Evolutionary conservation across 257 asterid genomes (phyloP).

Genomic region (Leptodermis oblonga): DNA sequence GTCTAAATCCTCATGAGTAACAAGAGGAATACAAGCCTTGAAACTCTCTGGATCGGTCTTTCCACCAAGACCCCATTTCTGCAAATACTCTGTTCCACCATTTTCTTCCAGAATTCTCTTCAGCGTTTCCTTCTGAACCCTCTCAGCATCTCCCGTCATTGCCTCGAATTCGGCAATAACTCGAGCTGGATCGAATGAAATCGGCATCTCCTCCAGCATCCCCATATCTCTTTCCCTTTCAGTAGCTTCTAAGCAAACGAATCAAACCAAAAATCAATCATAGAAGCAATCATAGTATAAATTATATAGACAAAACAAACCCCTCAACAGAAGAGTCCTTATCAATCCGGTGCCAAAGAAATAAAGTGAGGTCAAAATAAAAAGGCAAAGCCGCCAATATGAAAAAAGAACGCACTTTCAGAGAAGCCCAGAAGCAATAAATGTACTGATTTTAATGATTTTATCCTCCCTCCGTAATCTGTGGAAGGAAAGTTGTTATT

Average conservation of each 20-base stretch:
- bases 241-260: slow-evolving; percentile 10
- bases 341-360: not conserved
- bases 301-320: not conserved
- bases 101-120: slow-evolving; percentile 70
- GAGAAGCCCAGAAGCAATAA: slow-evolving; percentile 16
- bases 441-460: not conserved
- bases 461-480: slow-evolving; percentile 14
- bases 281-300: not conserved
- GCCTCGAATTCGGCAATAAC: slow-evolving; percentile 74
- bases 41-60: slow-evolving; percentile 63
- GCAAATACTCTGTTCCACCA: slow-evolving; percentile 70
- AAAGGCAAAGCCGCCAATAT: slow-evolving; percentile 7
- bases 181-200: slow-evolving; percentile 52
- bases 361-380: slow-evolving; percentile 9
- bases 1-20: slow-evolving; percentile 65
- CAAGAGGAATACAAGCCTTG: slow-evolving; percentile 67
- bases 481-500: slow-evolving; percentile 27
- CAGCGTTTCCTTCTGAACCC: slow-evolving; percentile 70
- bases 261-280: slow-evolving; percentile 11
- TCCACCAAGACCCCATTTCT: slow-evolving; percentile 65
- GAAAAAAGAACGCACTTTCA: slow-evolving; percentile 21
- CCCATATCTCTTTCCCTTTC: slow-evolving; percentile 20
- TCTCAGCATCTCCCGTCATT: slow-evolving; percentile 59
- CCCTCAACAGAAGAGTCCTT: not conserved
- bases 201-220: slow-evolving; percentile 63